Conservation (phyloP, 805 yeast species). For the Cyberlindnera sargentensis region DNA sequence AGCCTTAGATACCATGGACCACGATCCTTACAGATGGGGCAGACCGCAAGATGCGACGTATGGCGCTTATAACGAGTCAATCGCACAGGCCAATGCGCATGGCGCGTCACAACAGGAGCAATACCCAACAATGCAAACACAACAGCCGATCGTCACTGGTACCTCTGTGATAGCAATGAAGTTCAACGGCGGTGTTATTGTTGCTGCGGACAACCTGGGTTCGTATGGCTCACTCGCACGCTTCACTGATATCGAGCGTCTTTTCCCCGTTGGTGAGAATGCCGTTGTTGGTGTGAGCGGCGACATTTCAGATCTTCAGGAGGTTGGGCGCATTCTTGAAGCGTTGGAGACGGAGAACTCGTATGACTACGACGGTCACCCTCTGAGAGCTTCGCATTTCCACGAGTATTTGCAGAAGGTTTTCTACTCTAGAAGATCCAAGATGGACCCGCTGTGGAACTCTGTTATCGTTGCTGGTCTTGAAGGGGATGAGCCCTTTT, state of each 20-base stretch:
- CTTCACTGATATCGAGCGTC: constrained; percentile 77
- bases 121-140: constrained; percentile 80
- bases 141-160: constrained; percentile 93
- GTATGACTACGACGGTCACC: constrained; percentile 65
- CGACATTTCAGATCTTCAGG: constrained; percentile 90
- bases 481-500: constrained; percentile 63
- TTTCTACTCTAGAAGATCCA: constrained; percentile 79
- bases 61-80: constrained; percentile 70
- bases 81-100: constrained; percentile 49
- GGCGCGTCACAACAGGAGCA: constrained; percentile 15
- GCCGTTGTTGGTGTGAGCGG: constrained; percentile 93
- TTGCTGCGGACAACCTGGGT: constrained; percentile 93
- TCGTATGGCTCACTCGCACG: constrained; percentile 91
- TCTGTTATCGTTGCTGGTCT: constrained; percentile 88
- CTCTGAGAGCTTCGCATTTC: constrained; percentile 77
- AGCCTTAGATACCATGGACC: constrained; percentile 55
- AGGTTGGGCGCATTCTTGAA: constrained; percentile 65
- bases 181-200: constrained; percentile 80
- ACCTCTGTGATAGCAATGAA: constrained; percentile 91
- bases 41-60: constrained; percentile 81
- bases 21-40: constrained; percentile 94
- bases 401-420: constrained; percentile 83
- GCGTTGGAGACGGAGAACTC: constrained; percentile 72
- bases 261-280: constrained; percentile 74
- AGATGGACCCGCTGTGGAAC: constrained; percentile 97